Evolutionary conservation across 306 rosid species (phyloP), one percentile per base, ranked within the genome.

Genomic region (Benincasa hispida): DNA sequence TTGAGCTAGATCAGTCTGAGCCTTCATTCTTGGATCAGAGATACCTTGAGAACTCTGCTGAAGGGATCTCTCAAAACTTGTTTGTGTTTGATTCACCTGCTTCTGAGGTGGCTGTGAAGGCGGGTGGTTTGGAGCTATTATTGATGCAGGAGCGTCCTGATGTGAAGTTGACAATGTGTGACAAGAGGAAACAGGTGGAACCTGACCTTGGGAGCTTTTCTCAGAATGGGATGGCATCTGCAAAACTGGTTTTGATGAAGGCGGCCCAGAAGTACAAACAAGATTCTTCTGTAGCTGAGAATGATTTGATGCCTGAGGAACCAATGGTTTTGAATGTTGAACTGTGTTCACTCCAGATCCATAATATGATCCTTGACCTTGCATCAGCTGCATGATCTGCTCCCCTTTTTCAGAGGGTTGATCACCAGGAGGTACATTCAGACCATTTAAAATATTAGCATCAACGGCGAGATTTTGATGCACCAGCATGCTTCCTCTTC

Each of bases 391-490:
- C 87, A 84, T 86, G 78, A 88, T 80, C 76, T 84, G 92, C 78
- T 92, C 99, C 78, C 95, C 99, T 82, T 94, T 94, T 76, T 92
- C 99, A n/a, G 81, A 79, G 82, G 92, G 73, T 81, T 92, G 98
- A 82, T 87, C 91, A 83, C 89, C 97, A 34, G 91, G 81, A 76
- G 97, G 86, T 72, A 85, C 42, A 50, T 96, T 83, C 63, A 90
- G 86, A 55, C 98, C 98, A 82, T 92, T 92, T 62, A 89, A 74
- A 81, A 89, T 91, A 56, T 93, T 88, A 62, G 92, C 81, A 87
- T 92, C 98, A 56, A 84, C 80, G 12, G 96, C 47, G 41, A 86
- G 85, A 63, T 87, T 90, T 81, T 92, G 98, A 78, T 86, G 91
- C 76, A 78, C 83, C 85, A 83, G 35, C 79, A 82, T 70, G 78